Base-by-base conservation (phyloP, 2,329 filamentous ascomycete genomes). In the Xylaria sp. region DNA sequence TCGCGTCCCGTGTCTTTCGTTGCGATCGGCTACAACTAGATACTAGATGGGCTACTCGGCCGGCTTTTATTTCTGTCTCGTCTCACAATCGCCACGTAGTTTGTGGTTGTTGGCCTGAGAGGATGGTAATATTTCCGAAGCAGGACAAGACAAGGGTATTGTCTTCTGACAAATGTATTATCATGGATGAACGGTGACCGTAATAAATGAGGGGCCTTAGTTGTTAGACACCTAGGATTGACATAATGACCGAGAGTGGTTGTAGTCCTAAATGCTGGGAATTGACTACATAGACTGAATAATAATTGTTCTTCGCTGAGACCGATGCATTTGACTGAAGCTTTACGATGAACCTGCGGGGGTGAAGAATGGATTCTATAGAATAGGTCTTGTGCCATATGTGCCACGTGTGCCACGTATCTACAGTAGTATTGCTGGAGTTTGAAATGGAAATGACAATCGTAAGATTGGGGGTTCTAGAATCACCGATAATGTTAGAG, bases 261-360 rank as follows among this genome's bases (percentile, higher is more conserved):
- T n/a, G 38, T 33, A 37, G 40, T 31, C 27, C 25, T 15, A 29
- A 46, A 52, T 52, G 40, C 43, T 15, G 35, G n/a, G 21, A 52
- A 57, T 60, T 60, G 46, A 54, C 46, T 40, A 40, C 13, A 1
- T 51, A 33, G 9, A 29, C 15, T 27, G 19, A n/a, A 47, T 13
- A 7, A 25, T 37, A 33, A 19, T 21, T 27, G 27, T 47, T 2
- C 9, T 4, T 54, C n/a, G 13, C 43, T 27, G 8, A 49, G 13
- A 19, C n/a, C 21, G 33, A 3, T 17, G 13, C 15, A 31, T 17
- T 27, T 9, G 21, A 21, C 21, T 27, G 33, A 21, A 51, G 21
- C 7, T 2, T 21, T 51, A 38, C 7, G 25, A 41, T 25, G 15
- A 35, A 6, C 21, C 17, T 55, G 31, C 11, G 23, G 9, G 9